phyloP scores from a whole-genome alignment of 2,329 filamentous ascomycete species.

The Penicillium sp. region DNA sequence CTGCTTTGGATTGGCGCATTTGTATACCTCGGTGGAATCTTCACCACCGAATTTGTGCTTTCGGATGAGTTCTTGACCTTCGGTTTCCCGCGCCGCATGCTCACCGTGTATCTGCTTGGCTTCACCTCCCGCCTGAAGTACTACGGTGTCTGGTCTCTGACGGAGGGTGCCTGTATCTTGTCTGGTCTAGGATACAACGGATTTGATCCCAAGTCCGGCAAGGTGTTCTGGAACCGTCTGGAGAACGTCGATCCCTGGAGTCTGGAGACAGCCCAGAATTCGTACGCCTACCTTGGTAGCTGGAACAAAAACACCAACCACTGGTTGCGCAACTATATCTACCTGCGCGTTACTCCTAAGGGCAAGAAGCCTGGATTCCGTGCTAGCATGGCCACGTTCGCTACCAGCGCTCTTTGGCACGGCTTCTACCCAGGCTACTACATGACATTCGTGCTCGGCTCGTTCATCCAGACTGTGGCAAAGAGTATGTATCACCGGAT shows the following conservation, averaged over 20 bases:
- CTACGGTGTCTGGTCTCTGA: conserved; percentile 92
- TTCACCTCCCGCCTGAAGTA: conserved; percentile 86
- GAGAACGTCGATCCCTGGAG: conserved; percentile 85
- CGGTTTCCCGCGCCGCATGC: conserved; percentile 70
- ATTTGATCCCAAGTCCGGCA: conserved; percentile 78
- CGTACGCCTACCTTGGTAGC: conserved; percentile 82
- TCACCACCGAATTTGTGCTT: conserved; percentile 64
- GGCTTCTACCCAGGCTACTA: conserved; percentile 98
- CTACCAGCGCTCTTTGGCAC: conserved; percentile 95
- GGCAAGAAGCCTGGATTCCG: conserved; percentile 96
- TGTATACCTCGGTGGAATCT: conserved; percentile 69
- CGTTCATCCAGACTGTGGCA: conserved; percentile 86
- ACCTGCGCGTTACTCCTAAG: conserved; percentile 88
- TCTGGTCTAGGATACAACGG: conserved; percentile 94
- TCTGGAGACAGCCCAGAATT: conserved; percentile 89
- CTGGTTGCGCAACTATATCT: conserved; percentile 95
- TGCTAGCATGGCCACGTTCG: conserved; percentile 89
- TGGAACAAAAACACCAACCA: conserved; percentile 99
- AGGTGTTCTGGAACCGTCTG: conserved; percentile 84
- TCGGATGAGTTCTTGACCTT: conserved; percentile 67
- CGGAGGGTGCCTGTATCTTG: conserved; percentile 92
- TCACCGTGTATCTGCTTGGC: conserved; percentile 79
- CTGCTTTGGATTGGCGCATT: conserved; percentile 78
- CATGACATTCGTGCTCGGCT: conserved; percentile 82
- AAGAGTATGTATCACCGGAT: conserved; percentile 68